Conservation (phyloP, 129 eudicot genomes). For the Flaveria sonorensis region DNA sequence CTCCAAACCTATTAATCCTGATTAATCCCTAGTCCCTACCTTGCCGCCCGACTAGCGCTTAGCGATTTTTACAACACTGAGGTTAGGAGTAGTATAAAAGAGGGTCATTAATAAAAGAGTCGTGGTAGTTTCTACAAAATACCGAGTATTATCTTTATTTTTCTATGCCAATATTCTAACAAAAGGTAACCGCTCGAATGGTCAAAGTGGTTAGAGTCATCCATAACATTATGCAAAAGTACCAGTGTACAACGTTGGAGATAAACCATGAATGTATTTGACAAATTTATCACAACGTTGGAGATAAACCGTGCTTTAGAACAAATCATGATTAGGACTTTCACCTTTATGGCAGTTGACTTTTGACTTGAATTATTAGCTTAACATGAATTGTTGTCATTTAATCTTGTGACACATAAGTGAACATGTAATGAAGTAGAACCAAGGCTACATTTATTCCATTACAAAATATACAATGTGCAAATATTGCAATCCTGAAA, state of each 20-base stretch:
- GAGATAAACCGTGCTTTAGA: neutral
- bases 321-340: neutral
- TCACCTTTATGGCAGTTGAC: neutral
- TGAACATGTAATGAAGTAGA: neutral
- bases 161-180: too few relatives aligned
- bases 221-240: neutral
- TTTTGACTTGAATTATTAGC: neutral
- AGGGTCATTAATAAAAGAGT: too few relatives aligned
- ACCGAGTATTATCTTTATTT: too few relatives aligned
- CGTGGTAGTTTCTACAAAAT: too few relatives aligned
- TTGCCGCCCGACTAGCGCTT: too few relatives aligned
- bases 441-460: neutral
- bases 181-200: neutral
- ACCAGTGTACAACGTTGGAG: neutral
- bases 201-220: neutral
- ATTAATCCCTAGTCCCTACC: too few relatives aligned
- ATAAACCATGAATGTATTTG: neutral
- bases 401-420: neutral
- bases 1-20: too few relatives aligned
- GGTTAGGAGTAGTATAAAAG: too few relatives aligned
- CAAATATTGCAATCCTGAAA: neutral
- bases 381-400: neutral
- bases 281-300: neutral
- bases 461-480: neutral
- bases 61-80: too few relatives aligned